A percentile compares a stretch with the other conserved stretches of the same genome.
These are phyloP conservation scores for Blastobotrys robertii DNA, from an alignment of 805 yeast genomes.

Conservation along the genomic window DNA sequence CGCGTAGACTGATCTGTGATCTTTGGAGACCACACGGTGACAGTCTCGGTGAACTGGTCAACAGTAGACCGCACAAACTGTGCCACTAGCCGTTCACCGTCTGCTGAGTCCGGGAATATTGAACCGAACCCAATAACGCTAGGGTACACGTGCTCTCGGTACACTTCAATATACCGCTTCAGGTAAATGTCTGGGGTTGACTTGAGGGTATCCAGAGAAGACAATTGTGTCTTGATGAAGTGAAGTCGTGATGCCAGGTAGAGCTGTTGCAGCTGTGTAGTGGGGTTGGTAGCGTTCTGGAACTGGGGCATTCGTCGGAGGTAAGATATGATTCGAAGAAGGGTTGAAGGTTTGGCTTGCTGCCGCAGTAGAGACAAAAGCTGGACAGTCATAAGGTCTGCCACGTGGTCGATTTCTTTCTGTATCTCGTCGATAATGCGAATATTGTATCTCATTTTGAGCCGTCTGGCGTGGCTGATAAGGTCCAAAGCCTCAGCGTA, in stretches of 20 bases:
- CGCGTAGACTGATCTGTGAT: conserved; percentile 23
- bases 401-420: conserved; percentile 38
- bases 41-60: conserved; percentile 15
- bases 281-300: conserved; percentile 20
- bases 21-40: conserved; percentile 19
- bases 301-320: conserved; percentile 45
- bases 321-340: conserved; percentile 70
- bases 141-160: conserved; percentile 73
- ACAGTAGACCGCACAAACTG: conserved; percentile 23
- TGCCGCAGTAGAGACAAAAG: conserved; percentile 62
- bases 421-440: conserved; percentile 44
- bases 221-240: conserved; percentile 54
- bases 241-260: conserved; percentile 59
- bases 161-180: conserved; percentile 71
- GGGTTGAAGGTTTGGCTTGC: conserved; percentile 66
- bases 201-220: conserved; percentile 46
- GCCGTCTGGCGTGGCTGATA: conserved; percentile 59
- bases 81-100: conserved; percentile 18
- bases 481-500: conserved; percentile 86
- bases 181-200: conserved; percentile 50
- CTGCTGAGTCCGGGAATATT: conserved; percentile 41
- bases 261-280: conserved; percentile 39
- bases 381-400: conserved; percentile 58
- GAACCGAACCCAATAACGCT: conserved; percentile 59
- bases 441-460: conserved; percentile 55